phyloP scores from a whole-genome alignment of 352 stramenopile genomes.

The Peronospora farinosa region DNA sequence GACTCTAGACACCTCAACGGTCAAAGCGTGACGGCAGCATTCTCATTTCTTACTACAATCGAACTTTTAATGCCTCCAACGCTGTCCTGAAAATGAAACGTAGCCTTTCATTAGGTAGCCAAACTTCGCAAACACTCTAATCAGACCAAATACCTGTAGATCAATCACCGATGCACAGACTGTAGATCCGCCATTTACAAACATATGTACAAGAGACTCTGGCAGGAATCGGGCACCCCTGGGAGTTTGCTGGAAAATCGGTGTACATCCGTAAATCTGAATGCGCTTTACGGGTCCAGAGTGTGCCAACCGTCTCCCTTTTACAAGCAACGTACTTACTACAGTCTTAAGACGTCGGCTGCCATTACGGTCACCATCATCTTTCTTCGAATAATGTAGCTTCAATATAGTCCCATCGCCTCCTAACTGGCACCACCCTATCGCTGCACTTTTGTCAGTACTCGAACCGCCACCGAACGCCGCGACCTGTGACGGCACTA shows the following conservation, averaged over 20 bases:
- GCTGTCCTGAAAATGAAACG: constrained; percentile 21
- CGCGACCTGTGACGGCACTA: constrained; percentile 34
- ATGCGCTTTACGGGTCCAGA: constrained; percentile 48
- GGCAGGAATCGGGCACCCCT: constrained; percentile 50
- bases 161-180: constrained; percentile 48
- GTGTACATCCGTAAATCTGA: constrained; percentile 71
- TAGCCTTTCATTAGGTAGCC: constrained; percentile 1
- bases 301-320: constrained; percentile 47
- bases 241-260: constrained; percentile 52
- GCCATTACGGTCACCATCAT: constrained; percentile 5
- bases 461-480: constrained; percentile 46
- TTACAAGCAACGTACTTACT: constrained; percentile 49
- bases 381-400: constrained; percentile 31
- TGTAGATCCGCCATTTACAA: constrained; percentile 59
- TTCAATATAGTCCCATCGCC: constrained; percentile 74
- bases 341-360: constrained; percentile 9
- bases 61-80: constrained; percentile 39
- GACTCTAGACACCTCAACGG: not conserved
- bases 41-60: constrained; percentile 32
- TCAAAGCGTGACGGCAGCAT: not conserved
- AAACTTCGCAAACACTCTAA: constrained; percentile 5
- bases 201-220: constrained; percentile 46
- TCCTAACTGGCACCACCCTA: constrained; percentile 75
- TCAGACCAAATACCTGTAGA: constrained; percentile 35
- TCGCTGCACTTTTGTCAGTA: constrained; percentile 22